These are phyloP conservation scores for Sistotremastrum niveocremeum DNA, from an alignment of 768 basidiomycete genomes.

Conservation along the genomic window DNA sequence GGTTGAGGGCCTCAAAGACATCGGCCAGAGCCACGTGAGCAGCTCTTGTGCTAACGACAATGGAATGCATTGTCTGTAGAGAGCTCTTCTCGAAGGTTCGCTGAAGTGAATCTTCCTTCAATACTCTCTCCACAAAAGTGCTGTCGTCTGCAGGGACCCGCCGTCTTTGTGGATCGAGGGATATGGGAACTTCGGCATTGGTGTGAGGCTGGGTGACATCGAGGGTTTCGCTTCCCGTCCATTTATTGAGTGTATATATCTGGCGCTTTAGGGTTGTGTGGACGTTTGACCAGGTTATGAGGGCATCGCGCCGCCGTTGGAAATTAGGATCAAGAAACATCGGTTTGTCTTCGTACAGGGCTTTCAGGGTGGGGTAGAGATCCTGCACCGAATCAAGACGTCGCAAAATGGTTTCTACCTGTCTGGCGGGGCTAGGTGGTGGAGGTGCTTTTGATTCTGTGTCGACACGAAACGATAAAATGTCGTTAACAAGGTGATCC, in stretches of 20 bases:
- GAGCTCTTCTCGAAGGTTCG: conserved; percentile 87
- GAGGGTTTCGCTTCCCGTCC: conserved; percentile 88
- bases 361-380: conserved; percentile 74
- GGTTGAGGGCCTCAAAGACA: conserved; percentile 74
- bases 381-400: conserved; percentile 74
- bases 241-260: conserved; percentile 66
- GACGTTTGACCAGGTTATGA: conserved; percentile 88
- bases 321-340: conserved; percentile 51
- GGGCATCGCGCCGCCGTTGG: conserved; percentile 73
- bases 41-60: conserved; percentile 74
- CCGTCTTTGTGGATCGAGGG: conserved; percentile 17
- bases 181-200: conserved; percentile 41
- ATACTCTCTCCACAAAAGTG: conserved; percentile 84
- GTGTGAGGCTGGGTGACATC: conserved; percentile 77
- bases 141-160: conserved; percentile 50
- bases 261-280: conserved; percentile 75
- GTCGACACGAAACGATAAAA: conserved; percentile 57
- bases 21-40: conserved; percentile 71
- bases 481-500: conserved; percentile 73
- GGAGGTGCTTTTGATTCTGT: conserved; percentile 22
- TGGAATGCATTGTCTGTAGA: conserved; percentile 72
- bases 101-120: conserved; percentile 95
- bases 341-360: conserved; percentile 68
- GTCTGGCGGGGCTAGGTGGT: conserved; percentile 31
- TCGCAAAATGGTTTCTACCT: conserved; percentile 52